Conservation (phyloP, 306 rosid species). For the Boehmeria nivea region DNA sequence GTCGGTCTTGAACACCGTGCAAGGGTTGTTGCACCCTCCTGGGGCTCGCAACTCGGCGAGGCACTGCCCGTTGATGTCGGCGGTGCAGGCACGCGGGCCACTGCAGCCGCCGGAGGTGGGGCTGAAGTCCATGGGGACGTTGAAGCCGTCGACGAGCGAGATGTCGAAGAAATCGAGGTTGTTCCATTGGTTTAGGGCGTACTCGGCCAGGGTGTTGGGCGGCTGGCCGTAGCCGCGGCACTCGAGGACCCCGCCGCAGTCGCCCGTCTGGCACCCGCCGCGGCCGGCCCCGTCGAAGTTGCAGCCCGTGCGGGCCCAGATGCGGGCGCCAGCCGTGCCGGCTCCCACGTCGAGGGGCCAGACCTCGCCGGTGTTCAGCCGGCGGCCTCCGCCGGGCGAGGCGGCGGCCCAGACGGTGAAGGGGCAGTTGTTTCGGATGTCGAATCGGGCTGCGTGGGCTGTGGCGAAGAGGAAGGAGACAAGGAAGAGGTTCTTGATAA, state of each 20-base stretch:
- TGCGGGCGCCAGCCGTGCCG: constrained; percentile 10
- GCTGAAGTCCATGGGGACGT: constrained; percentile 31
- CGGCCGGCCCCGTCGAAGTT: constrained; percentile 12
- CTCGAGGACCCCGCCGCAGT: constrained; percentile 35
- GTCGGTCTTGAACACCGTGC: constrained; percentile 19
- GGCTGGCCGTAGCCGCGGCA: constrained; percentile 39
- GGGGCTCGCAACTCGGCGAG: constrained; percentile 31
- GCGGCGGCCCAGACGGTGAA: constrained; percentile 30
- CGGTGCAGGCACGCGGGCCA: constrained; percentile 25
- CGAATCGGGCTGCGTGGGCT: constrained; percentile 10
- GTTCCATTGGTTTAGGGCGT: constrained; percentile 32
- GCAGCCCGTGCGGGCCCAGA: constrained; percentile 26
- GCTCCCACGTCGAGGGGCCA: constrained; percentile 21
- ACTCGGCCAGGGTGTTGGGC: constrained; percentile 56
- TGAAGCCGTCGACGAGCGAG: constrained; percentile 47
- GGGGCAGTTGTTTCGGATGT: constrained; percentile 18
- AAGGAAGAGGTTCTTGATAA: constrained; percentile 5
- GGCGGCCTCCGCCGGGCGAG: constrained; percentile 26
- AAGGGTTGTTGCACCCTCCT: constrained; percentile 42
- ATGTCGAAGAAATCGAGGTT: constrained; percentile 46
- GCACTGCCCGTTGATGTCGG: constrained; percentile 44
- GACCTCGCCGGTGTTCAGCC: constrained; percentile 1
- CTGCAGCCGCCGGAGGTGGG: constrained; percentile 8
- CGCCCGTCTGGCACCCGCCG: constrained; percentile 57
- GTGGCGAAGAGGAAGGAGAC: background rate